A percentile compares a stretch with the other conserved stretches of the same genome.
Evolutionary conservation across 495 filamentous ascomycete genomes (phyloP).

Genomic region (Evernia prunastri): DNA sequence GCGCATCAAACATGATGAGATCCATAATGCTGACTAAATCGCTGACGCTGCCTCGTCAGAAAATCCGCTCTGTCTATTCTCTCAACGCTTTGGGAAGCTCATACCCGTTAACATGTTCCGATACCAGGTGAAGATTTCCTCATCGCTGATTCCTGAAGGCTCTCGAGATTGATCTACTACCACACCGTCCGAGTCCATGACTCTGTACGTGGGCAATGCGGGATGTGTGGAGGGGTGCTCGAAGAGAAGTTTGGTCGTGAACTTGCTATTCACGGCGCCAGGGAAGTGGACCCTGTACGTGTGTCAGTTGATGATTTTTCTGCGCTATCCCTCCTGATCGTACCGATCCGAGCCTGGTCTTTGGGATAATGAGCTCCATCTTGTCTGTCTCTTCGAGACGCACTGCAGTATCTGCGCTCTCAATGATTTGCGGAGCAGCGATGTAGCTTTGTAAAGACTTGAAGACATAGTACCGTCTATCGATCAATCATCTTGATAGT

Average conservation of each 20-base stretch:
- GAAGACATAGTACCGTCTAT: slow-evolving; percentile 19
- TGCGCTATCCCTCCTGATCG: slow-evolving; percentile 9
- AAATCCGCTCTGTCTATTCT: not conserved
- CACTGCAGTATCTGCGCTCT: not conserved
- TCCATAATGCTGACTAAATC: slow-evolving; percentile 79
- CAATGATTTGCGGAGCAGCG: not conserved
- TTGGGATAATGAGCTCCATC: slow-evolving; percentile 60
- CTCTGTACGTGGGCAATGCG: slow-evolving; percentile 79
- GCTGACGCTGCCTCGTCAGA: slow-evolving; percentile 14
- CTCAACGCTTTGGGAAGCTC: slow-evolving; percentile 13
- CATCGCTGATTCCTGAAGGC: slow-evolving; percentile 57
- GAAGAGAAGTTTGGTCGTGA: slow-evolving; percentile 73
- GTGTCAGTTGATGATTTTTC: slow-evolving; percentile 7
- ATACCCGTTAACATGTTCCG: slow-evolving; percentile 59
- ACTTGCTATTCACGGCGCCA: slow-evolving; percentile 89
- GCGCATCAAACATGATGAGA: slow-evolving; percentile 86
- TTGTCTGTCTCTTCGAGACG: not conserved
- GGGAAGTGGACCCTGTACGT: slow-evolving; percentile 71
- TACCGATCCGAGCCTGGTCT: slow-evolving; percentile 62
- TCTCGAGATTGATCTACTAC: slow-evolving; percentile 63
- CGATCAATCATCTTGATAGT: slow-evolving; percentile 10
- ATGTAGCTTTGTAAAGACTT: not conserved
- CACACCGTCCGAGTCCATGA: slow-evolving; percentile 74
- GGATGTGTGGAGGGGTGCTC: slow-evolving; percentile 56
- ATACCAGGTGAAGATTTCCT: slow-evolving; percentile 60